These are phyloP conservation scores for Zalaria sp. DNA, from an alignment of 2,329 filamentous ascomycete genomes.

Conservation along the genomic window DNA sequence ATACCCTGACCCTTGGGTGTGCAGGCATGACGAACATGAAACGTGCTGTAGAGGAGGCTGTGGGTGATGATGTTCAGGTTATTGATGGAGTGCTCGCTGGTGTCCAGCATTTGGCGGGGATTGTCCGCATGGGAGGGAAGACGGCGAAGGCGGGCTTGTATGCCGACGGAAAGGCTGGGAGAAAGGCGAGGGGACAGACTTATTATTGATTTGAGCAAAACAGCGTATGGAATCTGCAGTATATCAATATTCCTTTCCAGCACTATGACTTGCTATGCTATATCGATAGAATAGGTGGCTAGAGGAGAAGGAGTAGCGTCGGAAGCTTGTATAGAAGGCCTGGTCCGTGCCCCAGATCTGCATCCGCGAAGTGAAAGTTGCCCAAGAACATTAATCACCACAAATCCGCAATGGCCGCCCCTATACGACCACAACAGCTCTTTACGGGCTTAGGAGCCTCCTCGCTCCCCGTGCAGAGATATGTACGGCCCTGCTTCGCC, in stretches of 20 bases:
- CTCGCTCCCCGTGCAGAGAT: background rate
- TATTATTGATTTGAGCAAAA: slow-evolving; percentile 19
- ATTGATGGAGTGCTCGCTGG: slow-evolving; percentile 37
- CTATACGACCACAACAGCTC: background rate
- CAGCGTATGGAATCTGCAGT: too few relatives aligned
- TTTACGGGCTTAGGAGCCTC: background rate
- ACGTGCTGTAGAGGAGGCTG: slow-evolving; percentile 30
- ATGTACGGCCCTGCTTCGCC: background rate
- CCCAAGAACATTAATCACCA: too few relatives aligned
- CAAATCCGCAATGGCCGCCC: background rate
- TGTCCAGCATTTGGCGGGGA: slow-evolving; percentile 29
- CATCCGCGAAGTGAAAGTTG: too few relatives aligned
- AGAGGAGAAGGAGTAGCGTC: too few relatives aligned
- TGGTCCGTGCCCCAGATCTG: too few relatives aligned
- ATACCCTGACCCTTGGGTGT: slow-evolving; percentile 31
- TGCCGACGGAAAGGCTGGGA: slow-evolving; percentile 22
- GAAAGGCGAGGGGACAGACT: slow-evolving; percentile 24
- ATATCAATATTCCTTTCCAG: too few relatives aligned
- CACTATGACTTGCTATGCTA: too few relatives aligned
- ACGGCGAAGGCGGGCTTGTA: slow-evolving; percentile 32
- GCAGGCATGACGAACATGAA: slow-evolving; percentile 36
- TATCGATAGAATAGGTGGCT: too few relatives aligned
- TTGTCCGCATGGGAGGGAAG: slow-evolving; percentile 30
- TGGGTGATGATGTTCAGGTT: slow-evolving; percentile 32
- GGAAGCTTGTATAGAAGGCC: too few relatives aligned